Conservation (phyloP, 495 filamentous ascomycete genomes). For the Mytilinidion resinicola region DNA sequence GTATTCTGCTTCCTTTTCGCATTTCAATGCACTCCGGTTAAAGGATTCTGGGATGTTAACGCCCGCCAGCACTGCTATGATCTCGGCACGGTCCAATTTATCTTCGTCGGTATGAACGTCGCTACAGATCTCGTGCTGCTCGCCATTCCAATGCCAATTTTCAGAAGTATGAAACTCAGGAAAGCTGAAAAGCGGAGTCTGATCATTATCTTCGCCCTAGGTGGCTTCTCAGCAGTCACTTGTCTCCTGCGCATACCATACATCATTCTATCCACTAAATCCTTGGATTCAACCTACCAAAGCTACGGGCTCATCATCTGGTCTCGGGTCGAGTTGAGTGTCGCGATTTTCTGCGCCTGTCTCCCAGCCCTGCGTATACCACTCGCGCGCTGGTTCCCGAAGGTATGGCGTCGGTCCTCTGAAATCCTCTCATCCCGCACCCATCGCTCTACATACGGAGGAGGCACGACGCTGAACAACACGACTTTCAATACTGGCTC, state of each 20-base stretch:
- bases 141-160: background rate
- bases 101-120: background rate
- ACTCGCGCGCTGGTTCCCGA: background rate
- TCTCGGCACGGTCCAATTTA: background rate
- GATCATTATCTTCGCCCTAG: background rate
- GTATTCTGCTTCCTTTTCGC: background rate
- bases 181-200: conserved; percentile 1
- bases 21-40: background rate
- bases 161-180: background rate
- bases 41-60: background rate
- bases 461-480: no score
- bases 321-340: background rate
- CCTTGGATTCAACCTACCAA: background rate
- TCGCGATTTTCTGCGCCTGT: background rate
- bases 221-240: background rate
- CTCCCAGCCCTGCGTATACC: background rate
- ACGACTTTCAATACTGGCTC: background rate
- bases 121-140: background rate
- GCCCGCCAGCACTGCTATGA: background rate
- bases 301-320: background rate
- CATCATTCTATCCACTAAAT: background rate
- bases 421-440: background rate
- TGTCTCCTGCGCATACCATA: background rate
- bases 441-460: background rate
- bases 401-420: background rate